A percentile compares a stretch with the other conserved stretches of the same genome.
phyloP scores from a whole-genome alignment of 495 filamentous ascomycete species.

The Aspergillus incahuasiensis region DNA sequence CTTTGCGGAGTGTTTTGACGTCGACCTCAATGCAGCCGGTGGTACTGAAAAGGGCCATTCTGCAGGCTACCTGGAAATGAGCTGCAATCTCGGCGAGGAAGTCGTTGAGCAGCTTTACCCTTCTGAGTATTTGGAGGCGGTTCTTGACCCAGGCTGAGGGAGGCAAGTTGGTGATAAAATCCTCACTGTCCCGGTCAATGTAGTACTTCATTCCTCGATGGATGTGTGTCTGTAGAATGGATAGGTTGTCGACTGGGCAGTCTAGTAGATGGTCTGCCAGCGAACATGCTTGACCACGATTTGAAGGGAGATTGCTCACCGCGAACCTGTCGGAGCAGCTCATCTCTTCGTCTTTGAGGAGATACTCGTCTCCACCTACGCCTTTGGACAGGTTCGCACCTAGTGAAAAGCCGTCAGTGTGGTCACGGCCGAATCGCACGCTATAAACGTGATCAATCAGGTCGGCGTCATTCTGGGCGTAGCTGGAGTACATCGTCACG shows the following conservation, averaged over 20 bases:
- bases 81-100: slow-evolving; percentile 4
- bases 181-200: background rate
- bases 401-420: background rate
- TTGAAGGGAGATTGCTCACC: background rate
- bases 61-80: slow-evolving; percentile 2
- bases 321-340: slow-evolving; percentile 10
- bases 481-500: slow-evolving; percentile 11
- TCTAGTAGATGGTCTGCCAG: slow-evolving; percentile 7
- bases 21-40: background rate
- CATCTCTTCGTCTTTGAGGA: slow-evolving; percentile 10
- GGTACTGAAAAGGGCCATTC: background rate
- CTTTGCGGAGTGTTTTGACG: slow-evolving; percentile 3
- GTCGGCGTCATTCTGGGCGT: slow-evolving; percentile 7
- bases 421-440: slow-evolving; percentile 5
- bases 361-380: background rate
- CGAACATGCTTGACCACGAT: background rate
- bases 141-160: background rate
- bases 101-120: slow-evolving; percentile 2
- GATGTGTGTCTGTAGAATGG: slow-evolving; percentile 3
- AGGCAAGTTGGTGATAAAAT: background rate
- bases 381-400: background rate
- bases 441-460: slow-evolving; percentile 7
- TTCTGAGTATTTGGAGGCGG: slow-evolving; percentile 1
- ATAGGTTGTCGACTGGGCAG: slow-evolving; percentile 5
- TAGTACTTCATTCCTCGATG: slow-evolving; percentile 5